Conservation (phyloP, 352 stramenopile species). For the Elongisporangium anandrum region DNA sequence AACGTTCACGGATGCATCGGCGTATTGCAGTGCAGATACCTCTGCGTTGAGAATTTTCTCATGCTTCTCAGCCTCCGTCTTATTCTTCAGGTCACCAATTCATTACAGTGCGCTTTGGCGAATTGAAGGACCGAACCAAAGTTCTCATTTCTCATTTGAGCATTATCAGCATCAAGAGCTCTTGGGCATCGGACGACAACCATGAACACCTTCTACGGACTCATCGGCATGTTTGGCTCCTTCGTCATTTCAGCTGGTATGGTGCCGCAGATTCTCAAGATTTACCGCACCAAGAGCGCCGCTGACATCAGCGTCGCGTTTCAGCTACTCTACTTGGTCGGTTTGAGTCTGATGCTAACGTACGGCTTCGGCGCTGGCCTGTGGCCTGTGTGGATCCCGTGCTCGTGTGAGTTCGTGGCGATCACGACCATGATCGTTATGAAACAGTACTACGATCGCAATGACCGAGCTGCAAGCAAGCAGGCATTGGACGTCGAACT, state of each 20-base stretch:
- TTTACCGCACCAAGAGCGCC: constrained; percentile 53
- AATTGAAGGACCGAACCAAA: too few species aligned
- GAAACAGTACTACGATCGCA: constrained; percentile 39
- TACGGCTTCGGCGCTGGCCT: constrained; percentile 43
- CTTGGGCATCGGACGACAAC: constrained; percentile 8
- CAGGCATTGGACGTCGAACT: neutral
- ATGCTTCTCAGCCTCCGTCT: too few species aligned
- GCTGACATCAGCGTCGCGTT: constrained; percentile 53
- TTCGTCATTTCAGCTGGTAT: constrained; percentile 57
- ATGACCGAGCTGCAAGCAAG: neutral
- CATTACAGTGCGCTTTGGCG: too few species aligned
- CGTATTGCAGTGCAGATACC: too few species aligned
- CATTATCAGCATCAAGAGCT: too few species aligned
- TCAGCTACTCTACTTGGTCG: constrained; percentile 36
- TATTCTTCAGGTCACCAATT: too few species aligned
- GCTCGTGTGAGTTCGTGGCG: constrained; percentile 35
- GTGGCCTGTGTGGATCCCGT: constrained; percentile 61
- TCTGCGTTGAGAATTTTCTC: too few species aligned
- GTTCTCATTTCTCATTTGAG: too few species aligned
- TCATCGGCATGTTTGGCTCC: constrained; percentile 49
- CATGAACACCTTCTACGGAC: constrained; percentile 33
- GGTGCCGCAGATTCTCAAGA: constrained; percentile 59
- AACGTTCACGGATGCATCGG: too few species aligned
- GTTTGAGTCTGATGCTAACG: constrained; percentile 34
- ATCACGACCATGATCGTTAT: constrained; percentile 33